Evolutionary conservation across 1,139 yeast genomes (phyloP).

Genomic region (Suhomyces yuchorum): DNA sequence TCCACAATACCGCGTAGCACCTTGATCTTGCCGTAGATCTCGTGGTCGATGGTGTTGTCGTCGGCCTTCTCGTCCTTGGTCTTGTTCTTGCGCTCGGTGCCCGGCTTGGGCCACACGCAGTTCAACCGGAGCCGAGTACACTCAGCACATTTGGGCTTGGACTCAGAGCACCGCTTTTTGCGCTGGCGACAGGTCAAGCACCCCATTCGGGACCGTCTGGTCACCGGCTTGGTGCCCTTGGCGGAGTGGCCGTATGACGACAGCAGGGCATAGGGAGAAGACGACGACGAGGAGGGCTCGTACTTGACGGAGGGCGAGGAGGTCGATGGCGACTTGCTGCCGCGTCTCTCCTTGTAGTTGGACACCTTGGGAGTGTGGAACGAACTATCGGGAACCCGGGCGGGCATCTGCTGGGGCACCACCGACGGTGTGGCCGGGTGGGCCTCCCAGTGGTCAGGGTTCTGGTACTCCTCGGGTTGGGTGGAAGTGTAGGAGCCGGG

Average conservation of each 20-base stretch:
- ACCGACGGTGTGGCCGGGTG: neutral
- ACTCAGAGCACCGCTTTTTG: conserved; percentile 49
- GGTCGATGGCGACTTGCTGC: conserved; percentile 5
- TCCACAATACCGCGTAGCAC: conserved; percentile 65
- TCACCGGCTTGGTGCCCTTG: conserved; percentile 18
- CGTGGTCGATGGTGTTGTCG: conserved; percentile 52
- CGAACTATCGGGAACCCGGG: neutral
- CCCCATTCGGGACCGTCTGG: conserved; percentile 48
- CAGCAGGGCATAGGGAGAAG: conserved; percentile 5
- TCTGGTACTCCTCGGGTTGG: conserved; percentile 5
- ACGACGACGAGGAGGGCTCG: conserved; percentile 7
- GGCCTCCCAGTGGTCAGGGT: conserved; percentile 6
- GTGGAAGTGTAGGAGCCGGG: conserved; percentile 3
- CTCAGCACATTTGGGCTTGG: conserved; percentile 45
- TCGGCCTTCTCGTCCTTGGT: conserved; percentile 51
- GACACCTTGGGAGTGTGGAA: conserved; percentile 3
- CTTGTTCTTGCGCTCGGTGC: conserved; percentile 51
- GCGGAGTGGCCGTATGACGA: conserved; percentile 1
- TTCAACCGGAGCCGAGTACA: conserved; percentile 43
- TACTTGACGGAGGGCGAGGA: conserved; percentile 8
- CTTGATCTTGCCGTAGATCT: conserved; percentile 59
- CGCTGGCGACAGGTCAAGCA: conserved; percentile 50
- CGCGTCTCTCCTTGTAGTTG: conserved; percentile 1
- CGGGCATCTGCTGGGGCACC: neutral
- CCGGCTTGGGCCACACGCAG: conserved; percentile 55